Conservation (phyloP, 2,329 filamentous ascomycete genomes). For the Aspergillus bombycis region DNA sequence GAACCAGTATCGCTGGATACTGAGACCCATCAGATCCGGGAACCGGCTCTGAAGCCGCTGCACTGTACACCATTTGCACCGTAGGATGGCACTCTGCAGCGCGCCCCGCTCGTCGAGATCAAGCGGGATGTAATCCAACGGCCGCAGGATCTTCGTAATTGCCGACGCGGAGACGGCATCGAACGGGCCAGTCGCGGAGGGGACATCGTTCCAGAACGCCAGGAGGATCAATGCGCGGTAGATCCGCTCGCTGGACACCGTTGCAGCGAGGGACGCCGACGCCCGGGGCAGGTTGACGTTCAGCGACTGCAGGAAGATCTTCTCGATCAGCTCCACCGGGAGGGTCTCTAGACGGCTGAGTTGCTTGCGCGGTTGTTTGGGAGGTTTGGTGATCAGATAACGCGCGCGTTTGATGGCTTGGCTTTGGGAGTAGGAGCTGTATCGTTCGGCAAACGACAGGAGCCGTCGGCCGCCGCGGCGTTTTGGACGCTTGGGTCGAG, state of each 20-base stretch:
- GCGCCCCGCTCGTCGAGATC: conserved; percentile 27
- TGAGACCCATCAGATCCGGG: conserved; percentile 38
- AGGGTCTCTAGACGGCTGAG: conserved; percentile 48
- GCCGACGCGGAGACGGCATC: conserved; percentile 11
- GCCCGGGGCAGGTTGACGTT: conserved; percentile 50
- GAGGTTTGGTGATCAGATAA: conserved; percentile 12
- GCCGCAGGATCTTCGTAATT: conserved; percentile 37
- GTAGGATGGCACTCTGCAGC: conserved; percentile 41
- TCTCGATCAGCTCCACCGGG: conserved; percentile 56
- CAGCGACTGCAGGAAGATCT: conserved; percentile 53
- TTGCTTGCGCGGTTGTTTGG: conserved; percentile 11
- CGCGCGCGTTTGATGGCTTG: conserved; percentile 18
- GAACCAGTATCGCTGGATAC: conserved; percentile 39
- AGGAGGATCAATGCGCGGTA: conserved; percentile 45
- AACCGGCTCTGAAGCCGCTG: conserved; percentile 37
- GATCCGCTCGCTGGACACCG: conserved; percentile 45
- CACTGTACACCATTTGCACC: conserved; percentile 45
- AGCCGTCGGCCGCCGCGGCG: conserved; percentile 17
- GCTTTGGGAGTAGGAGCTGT: conserved; percentile 15
- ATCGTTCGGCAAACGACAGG: conserved; percentile 15
- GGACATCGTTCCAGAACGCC: conserved; percentile 42
- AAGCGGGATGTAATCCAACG: conserved; percentile 39
- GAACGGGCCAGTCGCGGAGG: not conserved
- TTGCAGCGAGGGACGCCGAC: conserved; percentile 45
- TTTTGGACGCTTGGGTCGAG: conserved; percentile 17